Evolutionary conservation across 257 asterid species (phyloP).

Genomic region (Avicennia marina): DNA sequence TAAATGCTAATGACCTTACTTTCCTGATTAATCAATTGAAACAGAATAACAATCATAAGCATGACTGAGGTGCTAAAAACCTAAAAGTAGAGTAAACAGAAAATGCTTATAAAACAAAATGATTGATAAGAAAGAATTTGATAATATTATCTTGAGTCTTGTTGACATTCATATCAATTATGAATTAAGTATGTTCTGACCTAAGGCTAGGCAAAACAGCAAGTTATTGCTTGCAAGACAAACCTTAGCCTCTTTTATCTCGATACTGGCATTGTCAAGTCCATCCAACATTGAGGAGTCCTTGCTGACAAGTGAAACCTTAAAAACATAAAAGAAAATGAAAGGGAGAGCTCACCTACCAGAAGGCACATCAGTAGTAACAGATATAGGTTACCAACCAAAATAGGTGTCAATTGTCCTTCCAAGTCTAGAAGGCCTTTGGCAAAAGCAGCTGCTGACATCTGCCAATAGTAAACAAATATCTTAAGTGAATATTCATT

Average conservation of each 20-base stretch:
- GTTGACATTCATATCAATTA: background rate
- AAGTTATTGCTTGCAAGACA: slow-evolving; percentile 24
- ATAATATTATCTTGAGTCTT: too few relatives aligned
- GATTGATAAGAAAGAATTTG: too few relatives aligned
- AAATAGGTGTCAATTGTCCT: slow-evolving; percentile 94
- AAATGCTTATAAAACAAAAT: too few relatives aligned
- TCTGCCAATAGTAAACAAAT: slow-evolving; percentile 35
- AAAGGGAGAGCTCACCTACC: background rate
- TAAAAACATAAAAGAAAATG: slow-evolving; percentile 12
- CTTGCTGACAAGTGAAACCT: slow-evolving; percentile 99
- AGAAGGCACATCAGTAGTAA: slow-evolving; percentile 2
- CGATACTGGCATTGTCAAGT: slow-evolving; percentile 93
- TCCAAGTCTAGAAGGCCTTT: slow-evolving; percentile 98
- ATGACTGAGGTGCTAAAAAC: too few relatives aligned
- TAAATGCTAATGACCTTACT: too few relatives aligned
- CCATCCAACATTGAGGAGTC: slow-evolving; percentile 99
- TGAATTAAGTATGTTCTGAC: background rate
- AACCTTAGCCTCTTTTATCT: slow-evolving; percentile 98
- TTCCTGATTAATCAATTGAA: too few relatives aligned
- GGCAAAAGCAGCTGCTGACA: slow-evolving; percentile 99
- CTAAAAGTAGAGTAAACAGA: too few relatives aligned
- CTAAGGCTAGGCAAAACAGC: background rate
- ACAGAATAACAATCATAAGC: too few relatives aligned
- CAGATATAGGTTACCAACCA: slow-evolving; percentile 49
- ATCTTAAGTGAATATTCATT: slow-evolving; percentile 14